Evolutionary conservation across 768 basidiomycete genomes (phyloP).

Genomic region (Dictyophora rubrovolvata): DNA sequence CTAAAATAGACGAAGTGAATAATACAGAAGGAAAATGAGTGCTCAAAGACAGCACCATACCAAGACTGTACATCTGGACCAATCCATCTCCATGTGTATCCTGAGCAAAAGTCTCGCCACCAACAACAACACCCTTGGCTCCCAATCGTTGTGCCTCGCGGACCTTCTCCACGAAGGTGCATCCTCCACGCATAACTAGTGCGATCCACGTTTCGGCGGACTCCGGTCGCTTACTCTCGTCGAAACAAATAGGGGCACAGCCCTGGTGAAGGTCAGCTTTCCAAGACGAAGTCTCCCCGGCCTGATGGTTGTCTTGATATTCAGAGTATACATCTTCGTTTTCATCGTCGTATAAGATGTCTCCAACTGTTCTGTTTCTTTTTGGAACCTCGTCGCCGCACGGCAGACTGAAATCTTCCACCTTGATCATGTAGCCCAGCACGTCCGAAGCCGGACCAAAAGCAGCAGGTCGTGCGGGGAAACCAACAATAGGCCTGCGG

Average conservation of each 20-base stretch:
- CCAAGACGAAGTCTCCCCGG: neutral
- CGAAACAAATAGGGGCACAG: conserved; percentile 59
- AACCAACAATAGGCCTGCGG: conserved; percentile 58
- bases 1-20: conserved; percentile 26
- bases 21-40: conserved; percentile 4
- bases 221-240: conserved; percentile 45
- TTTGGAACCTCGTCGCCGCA: conserved; percentile 3
- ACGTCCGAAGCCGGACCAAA: conserved; percentile 69
- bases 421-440: conserved; percentile 56
- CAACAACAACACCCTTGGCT: conserved; percentile 85
- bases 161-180: conserved; percentile 86
- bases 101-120: conserved; percentile 61
- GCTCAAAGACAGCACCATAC: conserved; percentile 29
- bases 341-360: neutral
- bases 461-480: conserved; percentile 60
- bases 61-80: conserved; percentile 88
- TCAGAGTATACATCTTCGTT: neutral
- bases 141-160: conserved; percentile 44
- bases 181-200: conserved; percentile 79
- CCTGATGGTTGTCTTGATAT: too few species aligned
- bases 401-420: conserved; percentile 7
- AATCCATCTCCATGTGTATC: conserved; percentile 65
- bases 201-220: conserved; percentile 77
- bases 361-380: neutral
- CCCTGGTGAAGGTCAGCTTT: conserved; percentile 37